Percentiles rank a stretch among this genome's conserved stretches.
Evolutionary conservation across 257 asterid genomes (phyloP).

Genomic region (Plantago major): DNA sequence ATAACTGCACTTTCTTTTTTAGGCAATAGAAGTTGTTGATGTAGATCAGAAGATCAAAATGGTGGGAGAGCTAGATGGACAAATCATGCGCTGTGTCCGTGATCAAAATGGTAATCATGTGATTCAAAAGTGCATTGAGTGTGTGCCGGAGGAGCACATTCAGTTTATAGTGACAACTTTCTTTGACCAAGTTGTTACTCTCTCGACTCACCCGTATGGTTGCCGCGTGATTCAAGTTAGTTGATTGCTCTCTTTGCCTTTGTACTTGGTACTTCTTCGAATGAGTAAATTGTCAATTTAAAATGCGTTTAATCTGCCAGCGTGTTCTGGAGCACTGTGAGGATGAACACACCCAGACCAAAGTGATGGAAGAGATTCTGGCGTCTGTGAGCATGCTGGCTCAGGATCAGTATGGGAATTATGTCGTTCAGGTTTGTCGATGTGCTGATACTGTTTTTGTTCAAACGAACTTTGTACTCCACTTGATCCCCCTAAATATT

Average conservation of each 20-base stretch:
- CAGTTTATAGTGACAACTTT: conserved; percentile 75
- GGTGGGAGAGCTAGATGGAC: conserved; percentile 94
- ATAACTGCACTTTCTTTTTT: neutral
- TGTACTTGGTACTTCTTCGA: neutral
- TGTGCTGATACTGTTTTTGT: conserved; percentile 24
- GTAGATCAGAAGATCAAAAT: conserved; percentile 85
- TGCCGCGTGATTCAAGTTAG: conserved; percentile 95
- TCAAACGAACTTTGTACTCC: neutral
- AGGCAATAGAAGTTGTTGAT: conserved; percentile 96
- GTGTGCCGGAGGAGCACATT: conserved; percentile 82
- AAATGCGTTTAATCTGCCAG: conserved; percentile 36
- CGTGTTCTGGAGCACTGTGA: conserved; percentile 81
- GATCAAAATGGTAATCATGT: conserved; percentile 98
- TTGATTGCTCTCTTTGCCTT: neutral
- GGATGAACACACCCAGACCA: conserved; percentile 66
- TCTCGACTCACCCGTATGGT: conserved; percentile 95
- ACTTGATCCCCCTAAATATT: neutral
- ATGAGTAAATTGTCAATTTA: neutral
- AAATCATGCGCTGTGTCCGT: conserved; percentile 92
- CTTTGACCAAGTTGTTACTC: conserved; percentile 85
- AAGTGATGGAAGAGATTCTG: conserved; percentile 89
- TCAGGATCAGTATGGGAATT: conserved; percentile 96
- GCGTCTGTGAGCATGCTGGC: conserved; percentile 88
- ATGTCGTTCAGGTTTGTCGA: conserved; percentile 81
- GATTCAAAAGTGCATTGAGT: conserved; percentile 90